Percentiles rank a stretch among this genome's conserved stretches.
These are phyloP conservation scores for Leccinum angustisporum DNA, from an alignment of 1,284 basidiomycete genomes.

Conservation along the genomic window DNA sequence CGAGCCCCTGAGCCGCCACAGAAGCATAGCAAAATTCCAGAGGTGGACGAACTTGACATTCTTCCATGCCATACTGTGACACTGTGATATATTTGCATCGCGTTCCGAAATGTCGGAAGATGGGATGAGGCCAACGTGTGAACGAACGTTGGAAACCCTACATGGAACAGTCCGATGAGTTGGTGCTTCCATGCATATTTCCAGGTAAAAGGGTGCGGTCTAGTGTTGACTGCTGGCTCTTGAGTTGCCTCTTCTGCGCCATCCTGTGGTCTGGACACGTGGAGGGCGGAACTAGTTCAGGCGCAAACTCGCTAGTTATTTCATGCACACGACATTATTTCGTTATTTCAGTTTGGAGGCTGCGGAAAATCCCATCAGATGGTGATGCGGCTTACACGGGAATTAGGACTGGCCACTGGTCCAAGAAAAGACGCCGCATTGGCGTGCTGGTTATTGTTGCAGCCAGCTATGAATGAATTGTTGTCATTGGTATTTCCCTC, in stretches of 20 bases:
- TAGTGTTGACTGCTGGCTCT: neutral
- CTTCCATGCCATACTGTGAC: slow-evolving; percentile 24
- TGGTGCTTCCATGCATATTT: neutral
- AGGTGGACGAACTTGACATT: slow-evolving; percentile 21
- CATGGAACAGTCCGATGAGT: no score
- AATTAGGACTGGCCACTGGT: slow-evolving; percentile 19
- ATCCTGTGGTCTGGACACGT: neutral
- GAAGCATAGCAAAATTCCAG: slow-evolving; percentile 28
- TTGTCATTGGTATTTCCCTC: slow-evolving; percentile 7
- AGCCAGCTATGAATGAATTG: slow-evolving; percentile 24
- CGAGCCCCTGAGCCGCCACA: slow-evolving; percentile 27
- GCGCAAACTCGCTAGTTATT: slow-evolving; percentile 13
- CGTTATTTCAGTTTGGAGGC: slow-evolving; percentile 4
- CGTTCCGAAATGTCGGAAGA: slow-evolving; percentile 13
- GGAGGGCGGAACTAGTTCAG: slow-evolving; percentile 2
- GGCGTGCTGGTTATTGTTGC: slow-evolving; percentile 20
- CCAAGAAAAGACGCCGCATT: slow-evolving; percentile 13
- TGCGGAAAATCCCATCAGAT: slow-evolving; percentile 12
- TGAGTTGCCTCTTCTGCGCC: slow-evolving; percentile 5
- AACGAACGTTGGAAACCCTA: slow-evolving; percentile 16
- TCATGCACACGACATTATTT: slow-evolving; percentile 14
- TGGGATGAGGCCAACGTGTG: slow-evolving; percentile 20
- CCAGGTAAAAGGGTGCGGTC: slow-evolving; percentile 1
- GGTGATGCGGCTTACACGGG: slow-evolving; percentile 15
- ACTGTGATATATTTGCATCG: slow-evolving; percentile 19